Evolutionary conservation across 2,329 filamentous ascomycete species (phyloP).

Genomic region (Aspergillus aculeatus): DNA sequence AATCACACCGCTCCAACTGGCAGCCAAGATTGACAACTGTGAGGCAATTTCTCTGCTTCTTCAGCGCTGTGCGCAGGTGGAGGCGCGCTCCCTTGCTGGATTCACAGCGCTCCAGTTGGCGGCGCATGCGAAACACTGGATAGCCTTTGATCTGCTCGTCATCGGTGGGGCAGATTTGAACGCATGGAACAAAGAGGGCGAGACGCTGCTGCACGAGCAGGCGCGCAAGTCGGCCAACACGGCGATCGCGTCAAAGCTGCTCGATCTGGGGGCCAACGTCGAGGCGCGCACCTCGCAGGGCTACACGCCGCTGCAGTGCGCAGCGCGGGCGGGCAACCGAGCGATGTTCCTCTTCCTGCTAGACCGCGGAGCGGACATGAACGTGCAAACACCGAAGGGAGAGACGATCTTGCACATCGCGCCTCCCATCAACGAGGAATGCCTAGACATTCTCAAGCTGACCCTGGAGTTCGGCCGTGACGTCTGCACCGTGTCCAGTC

Average conservation of each 20-base stretch:
- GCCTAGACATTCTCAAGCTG: conserved; percentile 27
- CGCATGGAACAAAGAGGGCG: conserved; percentile 28
- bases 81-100: conserved; percentile 23
- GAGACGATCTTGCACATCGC: conserved; percentile 34
- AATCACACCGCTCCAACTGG: conserved; percentile 30
- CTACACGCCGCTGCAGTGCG: conserved; percentile 31
- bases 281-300: conserved; percentile 30
- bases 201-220: conserved; percentile 30
- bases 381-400: conserved; percentile 26
- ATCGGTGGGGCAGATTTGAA: conserved; percentile 33
- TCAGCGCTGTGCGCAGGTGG: conserved; percentile 25
- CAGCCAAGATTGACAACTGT: conserved; percentile 29
- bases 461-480: conserved; percentile 16
- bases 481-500: conserved; percentile 17
- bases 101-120: conserved; percentile 29
- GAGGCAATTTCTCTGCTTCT: conserved; percentile 31
- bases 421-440: conserved; percentile 21
- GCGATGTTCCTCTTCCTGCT: conserved; percentile 28
- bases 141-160: conserved; percentile 31
- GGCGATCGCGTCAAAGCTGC: conserved; percentile 23
- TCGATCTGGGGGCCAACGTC: conserved; percentile 28
- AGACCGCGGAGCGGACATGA: conserved; percentile 23
- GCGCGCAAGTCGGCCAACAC: conserved; percentile 15
- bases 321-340: conserved; percentile 29
- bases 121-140: conserved; percentile 25